phyloP scores from a whole-genome alignment of 441 rosid species.

The Populus hybrid region DNA sequence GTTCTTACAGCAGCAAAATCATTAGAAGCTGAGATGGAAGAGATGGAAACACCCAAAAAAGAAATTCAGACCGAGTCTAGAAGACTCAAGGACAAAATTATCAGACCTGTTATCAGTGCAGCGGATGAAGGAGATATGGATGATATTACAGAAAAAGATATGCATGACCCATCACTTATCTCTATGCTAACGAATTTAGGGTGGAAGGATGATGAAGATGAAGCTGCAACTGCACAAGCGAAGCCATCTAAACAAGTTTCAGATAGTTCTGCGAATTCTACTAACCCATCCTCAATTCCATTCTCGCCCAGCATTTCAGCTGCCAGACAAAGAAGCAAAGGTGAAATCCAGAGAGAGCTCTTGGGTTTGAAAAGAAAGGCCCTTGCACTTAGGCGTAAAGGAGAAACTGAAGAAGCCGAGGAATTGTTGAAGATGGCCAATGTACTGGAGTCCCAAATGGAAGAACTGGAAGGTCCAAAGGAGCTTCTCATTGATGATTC shows the following conservation, averaged over 20 bases:
- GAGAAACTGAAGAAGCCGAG: constrained; percentile 64
- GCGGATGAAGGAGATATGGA: constrained; percentile 38
- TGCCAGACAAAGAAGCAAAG: constrained; percentile 44
- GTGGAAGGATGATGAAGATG: constrained; percentile 51
- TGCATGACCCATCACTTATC: constrained; percentile 53
- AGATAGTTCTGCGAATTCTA: constrained; percentile 26
- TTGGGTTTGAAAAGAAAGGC: constrained; percentile 67
- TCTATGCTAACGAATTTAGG: constrained; percentile 55
- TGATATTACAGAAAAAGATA: constrained; percentile 52
- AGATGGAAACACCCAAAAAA: constrained; percentile 52
- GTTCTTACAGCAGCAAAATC: constrained; percentile 51
- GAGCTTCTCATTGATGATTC: constrained; percentile 25
- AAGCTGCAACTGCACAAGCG: constrained; percentile 22
- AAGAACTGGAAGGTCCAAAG: constrained; percentile 39
- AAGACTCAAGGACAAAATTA: constrained; percentile 16
- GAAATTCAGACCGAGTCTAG: constrained; percentile 26
- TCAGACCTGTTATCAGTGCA: constrained; percentile 22
- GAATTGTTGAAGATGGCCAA: constrained; percentile 51
- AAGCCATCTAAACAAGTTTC: constrained; percentile 23
- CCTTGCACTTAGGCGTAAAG: constrained; percentile 61
- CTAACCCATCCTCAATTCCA: constrained; percentile 11
- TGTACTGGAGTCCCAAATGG: constrained; percentile 54
- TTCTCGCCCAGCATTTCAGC: constrained; percentile 23
- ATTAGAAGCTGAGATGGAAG: constrained; percentile 59
- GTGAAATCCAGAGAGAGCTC: constrained; percentile 63